Percentiles rank a stretch among this genome's conserved stretches.
phyloP scores from a whole-genome alignment of 345 rosid genomes.

The Lepidium didymum region DNA sequence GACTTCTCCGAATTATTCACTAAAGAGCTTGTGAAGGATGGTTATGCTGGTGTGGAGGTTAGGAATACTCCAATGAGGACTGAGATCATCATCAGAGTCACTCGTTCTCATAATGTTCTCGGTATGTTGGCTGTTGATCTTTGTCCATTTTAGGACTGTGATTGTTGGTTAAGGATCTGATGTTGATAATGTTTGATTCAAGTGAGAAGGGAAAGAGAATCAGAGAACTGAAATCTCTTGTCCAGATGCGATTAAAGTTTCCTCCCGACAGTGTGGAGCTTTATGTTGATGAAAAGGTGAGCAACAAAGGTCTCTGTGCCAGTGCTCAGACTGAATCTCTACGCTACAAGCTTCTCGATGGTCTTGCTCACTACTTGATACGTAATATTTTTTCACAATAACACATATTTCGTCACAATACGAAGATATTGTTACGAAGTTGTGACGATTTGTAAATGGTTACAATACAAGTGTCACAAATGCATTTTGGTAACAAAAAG shows the following conservation, averaged over 20 bases:
- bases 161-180: not conserved
- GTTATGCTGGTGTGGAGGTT: conserved; percentile 85
- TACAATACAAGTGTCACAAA: too few relatives aligned
- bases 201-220: conserved; percentile 89
- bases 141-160: not conserved
- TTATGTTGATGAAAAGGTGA: conserved; percentile 75
- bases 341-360: conserved; percentile 83
- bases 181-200: not conserved
- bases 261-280: conserved; percentile 74
- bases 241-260: conserved; percentile 66
- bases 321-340: conserved; percentile 92
- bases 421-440: too few relatives aligned
- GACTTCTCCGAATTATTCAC: conserved; percentile 66
- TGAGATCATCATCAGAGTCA: conserved; percentile 83
- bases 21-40: conserved; percentile 81
- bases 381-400: too few relatives aligned
- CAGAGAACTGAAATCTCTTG: conserved; percentile 73
- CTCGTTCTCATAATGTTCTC: conserved; percentile 80
- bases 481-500: too few relatives aligned
- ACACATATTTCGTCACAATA: too few relatives aligned
- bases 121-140: conserved; percentile 38
- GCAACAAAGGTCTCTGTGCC: conserved; percentile 77
- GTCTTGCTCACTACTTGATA: too few relatives aligned
- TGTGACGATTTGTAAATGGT: too few relatives aligned
- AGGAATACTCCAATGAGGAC: conserved; percentile 34